phyloP scores from a whole-genome alignment of 441 rosid species.

The Viola pubescens region DNA sequence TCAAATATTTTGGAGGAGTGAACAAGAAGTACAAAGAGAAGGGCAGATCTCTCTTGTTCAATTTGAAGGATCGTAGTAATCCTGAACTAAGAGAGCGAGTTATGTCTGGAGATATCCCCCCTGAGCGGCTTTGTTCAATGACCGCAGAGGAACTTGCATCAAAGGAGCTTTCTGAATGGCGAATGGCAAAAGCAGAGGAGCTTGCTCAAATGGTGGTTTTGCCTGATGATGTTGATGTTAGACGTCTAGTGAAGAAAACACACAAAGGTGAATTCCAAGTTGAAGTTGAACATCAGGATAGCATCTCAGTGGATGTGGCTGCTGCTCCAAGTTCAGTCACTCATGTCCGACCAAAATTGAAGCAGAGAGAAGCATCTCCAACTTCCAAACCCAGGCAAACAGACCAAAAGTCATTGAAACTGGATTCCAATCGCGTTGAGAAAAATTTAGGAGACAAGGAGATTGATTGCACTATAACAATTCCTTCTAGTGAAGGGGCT shows the following conservation, averaged over 20 bases:
- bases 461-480: slow-evolving; percentile 35
- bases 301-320: slow-evolving; percentile 50
- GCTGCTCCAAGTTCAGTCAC: slow-evolving; percentile 33
- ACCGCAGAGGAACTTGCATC: slow-evolving; percentile 94
- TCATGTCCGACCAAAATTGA: slow-evolving; percentile 24
- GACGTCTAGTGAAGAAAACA: slow-evolving; percentile 80
- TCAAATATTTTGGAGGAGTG: slow-evolving; percentile 72
- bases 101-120: slow-evolving; percentile 57
- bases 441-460: slow-evolving; percentile 26
- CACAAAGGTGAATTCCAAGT: slow-evolving; percentile 95
- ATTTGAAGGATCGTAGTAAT: slow-evolving; percentile 77
- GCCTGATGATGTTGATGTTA: slow-evolving; percentile 65
- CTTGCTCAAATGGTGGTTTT: slow-evolving; percentile 90
- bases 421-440: slow-evolving; percentile 25
- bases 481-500: slow-evolving; percentile 49
- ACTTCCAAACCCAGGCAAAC: background rate
- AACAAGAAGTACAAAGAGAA: slow-evolving; percentile 89
- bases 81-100: slow-evolving; percentile 82
- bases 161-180: slow-evolving; percentile 85
- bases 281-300: slow-evolving; percentile 60
- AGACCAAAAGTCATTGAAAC: slow-evolving; percentile 1
- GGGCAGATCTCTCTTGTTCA: slow-evolving; percentile 81
- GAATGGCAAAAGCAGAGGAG: slow-evolving; percentile 89
- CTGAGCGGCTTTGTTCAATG: slow-evolving; percentile 74
- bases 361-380: slow-evolving; percentile 20